phyloP scores from a whole-genome alignment of 805 yeast species.

The Saccharomycopsis vini region DNA sequence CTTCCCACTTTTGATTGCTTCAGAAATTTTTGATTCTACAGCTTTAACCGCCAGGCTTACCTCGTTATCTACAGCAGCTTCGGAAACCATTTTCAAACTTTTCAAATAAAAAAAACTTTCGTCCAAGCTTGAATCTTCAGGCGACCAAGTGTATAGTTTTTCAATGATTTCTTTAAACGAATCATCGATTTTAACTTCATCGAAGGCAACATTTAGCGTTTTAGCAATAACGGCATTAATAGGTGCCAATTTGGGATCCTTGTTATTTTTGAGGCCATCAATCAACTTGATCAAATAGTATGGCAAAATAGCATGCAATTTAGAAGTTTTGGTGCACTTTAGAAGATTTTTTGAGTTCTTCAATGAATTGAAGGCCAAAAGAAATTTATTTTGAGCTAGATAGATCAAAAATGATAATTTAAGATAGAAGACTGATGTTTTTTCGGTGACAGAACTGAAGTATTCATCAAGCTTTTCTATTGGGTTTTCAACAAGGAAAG shows the following conservation, averaged over 20 bases:
- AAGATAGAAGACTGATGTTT: constrained; percentile 6
- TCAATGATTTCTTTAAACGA: constrained; percentile 2
- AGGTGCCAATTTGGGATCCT: constrained; percentile 5
- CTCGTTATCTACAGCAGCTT: neutral
- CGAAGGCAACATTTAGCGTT: constrained; percentile 6
- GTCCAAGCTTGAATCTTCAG: neutral
- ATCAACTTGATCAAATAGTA: constrained; percentile 8
- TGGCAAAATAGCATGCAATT: constrained; percentile 6
- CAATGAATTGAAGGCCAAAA: constrained; percentile 15
- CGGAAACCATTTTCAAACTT: constrained; percentile 3
- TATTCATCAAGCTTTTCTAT: neutral
- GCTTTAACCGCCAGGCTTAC: too few species aligned
- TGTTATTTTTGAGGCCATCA: neutral
- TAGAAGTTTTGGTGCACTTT: neutral
- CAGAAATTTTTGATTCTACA: neutral
- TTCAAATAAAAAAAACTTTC: constrained; percentile 6
- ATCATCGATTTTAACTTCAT: constrained; percentile 6
- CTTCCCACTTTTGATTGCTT: neutral
- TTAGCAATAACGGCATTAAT: constrained; percentile 12
- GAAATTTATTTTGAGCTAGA: constrained; percentile 8
- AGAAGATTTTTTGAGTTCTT: constrained; percentile 4
- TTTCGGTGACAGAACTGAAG: constrained; percentile 6
- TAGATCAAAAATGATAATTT: constrained; percentile 13
- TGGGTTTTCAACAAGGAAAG: neutral
- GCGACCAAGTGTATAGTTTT: neutral